A percentile compares a stretch with the other conserved stretches of the same genome.
These are phyloP conservation scores for Sarocladium kiliense DNA, from an alignment of 2,329 filamentous ascomycete genomes.

Conservation along the genomic window DNA sequence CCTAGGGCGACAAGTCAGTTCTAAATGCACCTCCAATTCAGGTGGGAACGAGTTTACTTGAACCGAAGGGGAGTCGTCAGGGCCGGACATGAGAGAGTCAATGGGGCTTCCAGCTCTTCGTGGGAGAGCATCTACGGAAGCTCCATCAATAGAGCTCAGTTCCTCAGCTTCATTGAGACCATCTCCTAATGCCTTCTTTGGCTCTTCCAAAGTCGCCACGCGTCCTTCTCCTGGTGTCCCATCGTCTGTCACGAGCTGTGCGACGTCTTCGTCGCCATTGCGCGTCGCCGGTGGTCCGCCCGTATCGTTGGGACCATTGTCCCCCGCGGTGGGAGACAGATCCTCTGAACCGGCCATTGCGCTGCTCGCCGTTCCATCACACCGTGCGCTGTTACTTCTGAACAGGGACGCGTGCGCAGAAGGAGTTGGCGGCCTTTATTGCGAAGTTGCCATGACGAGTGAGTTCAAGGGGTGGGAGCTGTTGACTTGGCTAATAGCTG, in stretches of 20 bases:
- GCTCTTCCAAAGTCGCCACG: neutral
- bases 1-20: slow-evolving; percentile 39
- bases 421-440: neutral
- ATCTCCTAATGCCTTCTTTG: neutral
- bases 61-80: slow-evolving; percentile 79
- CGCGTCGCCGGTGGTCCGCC: slow-evolving; percentile 13
- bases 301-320: neutral
- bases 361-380: slow-evolving; percentile 33
- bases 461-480: slow-evolving; percentile 18
- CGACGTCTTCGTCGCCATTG: slow-evolving; percentile 12
- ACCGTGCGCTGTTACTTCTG: slow-evolving; percentile 11
- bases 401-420: neutral
- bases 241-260: slow-evolving; percentile 10
- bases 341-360: slow-evolving; percentile 47
- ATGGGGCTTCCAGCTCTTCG: slow-evolving; percentile 60
- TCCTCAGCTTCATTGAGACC: slow-evolving; percentile 40
- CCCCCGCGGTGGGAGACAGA: slow-evolving; percentile 27
- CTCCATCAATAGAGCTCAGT: slow-evolving; percentile 45
- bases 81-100: slow-evolving; percentile 65
- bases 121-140: slow-evolving; percentile 42
- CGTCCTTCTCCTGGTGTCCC: neutral
- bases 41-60: slow-evolving; percentile 56
- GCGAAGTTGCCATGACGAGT: slow-evolving; percentile 1
- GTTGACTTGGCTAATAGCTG: neutral
- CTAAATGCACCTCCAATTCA: too few relatives aligned